Evolutionary conservation across 371 early-diverging fungal genomes (phyloP).

Genomic region (Nosema muscidifuracis): DNA sequence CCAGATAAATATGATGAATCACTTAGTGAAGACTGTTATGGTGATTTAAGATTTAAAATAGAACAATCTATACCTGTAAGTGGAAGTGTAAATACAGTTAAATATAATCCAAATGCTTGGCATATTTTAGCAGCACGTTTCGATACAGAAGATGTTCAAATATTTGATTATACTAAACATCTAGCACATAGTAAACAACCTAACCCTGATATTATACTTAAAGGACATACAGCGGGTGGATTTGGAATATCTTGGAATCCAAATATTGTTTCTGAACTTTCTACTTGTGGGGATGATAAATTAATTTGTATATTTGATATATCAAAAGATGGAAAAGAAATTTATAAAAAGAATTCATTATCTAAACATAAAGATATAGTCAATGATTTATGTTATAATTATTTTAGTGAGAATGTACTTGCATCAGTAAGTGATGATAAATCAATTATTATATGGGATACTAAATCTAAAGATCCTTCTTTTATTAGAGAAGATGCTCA

Average conservation of each 20-base stretch:
- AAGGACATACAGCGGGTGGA: constrained; percentile 85
- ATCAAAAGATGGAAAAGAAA: constrained; percentile 62
- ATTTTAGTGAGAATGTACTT: constrained; percentile 71
- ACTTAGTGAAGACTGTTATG: constrained; percentile 72
- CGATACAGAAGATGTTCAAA: constrained; percentile 73
- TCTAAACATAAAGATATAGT: constrained; percentile 77
- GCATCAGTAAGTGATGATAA: constrained; percentile 89
- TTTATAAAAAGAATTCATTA: constrained; percentile 65
- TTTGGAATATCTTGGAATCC: constrained; percentile 69
- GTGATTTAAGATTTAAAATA: constrained; percentile 65
- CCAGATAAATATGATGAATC: constrained; percentile 69
- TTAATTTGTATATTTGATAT: constrained; percentile 75
- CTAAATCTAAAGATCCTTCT: constrained; percentile 65
- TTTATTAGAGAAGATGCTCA: constrained; percentile 72
- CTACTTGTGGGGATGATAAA: constrained; percentile 78
- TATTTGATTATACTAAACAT: constrained; percentile 91
- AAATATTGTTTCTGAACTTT: constrained; percentile 64
- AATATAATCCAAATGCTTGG: constrained; percentile 74
- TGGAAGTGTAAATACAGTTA: constrained; percentile 56
- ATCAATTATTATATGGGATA: constrained; percentile 75
- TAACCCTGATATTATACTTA: constrained; percentile 73
- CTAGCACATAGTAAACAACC: constrained; percentile 70
- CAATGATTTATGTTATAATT: constrained; percentile 81
- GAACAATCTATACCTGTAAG: constrained; percentile 48
- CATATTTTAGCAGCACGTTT: constrained; percentile 87